Evolutionary conservation across 345 rosid species (phyloP).

Genomic region (Pistacia vera): DNA sequence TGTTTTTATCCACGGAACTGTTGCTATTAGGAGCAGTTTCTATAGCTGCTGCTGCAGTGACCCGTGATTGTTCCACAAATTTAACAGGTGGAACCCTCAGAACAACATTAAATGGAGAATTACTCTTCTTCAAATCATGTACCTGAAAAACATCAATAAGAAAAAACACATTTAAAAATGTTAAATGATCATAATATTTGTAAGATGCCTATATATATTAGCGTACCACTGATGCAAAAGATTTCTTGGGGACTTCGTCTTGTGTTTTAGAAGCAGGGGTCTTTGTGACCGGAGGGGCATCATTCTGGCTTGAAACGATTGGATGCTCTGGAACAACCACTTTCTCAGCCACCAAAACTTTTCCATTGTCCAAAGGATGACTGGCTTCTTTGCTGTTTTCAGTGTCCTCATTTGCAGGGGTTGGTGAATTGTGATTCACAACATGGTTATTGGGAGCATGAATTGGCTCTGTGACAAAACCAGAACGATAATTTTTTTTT

Average conservation of each 20-base stretch:
- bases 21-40: no score
- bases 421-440: background rate
- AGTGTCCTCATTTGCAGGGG: conserved; percentile 21
- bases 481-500: background rate
- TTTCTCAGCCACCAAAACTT: conserved; percentile 30
- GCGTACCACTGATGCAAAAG: conserved; percentile 69
- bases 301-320: conserved; percentile 18
- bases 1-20: no score
- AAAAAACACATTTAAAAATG: background rate
- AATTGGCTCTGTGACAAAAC: conserved; percentile 38
- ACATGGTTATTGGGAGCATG: conserved; percentile 18
- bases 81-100: conserved; percentile 15
- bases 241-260: conserved; percentile 51
- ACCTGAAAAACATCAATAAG: conserved; percentile 32
- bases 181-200: background rate
- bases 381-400: conserved; percentile 22
- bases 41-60: no score
- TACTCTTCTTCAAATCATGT: conserved; percentile 38
- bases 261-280: conserved; percentile 25
- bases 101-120: conserved; percentile 39
- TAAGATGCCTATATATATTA: background rate
- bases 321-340: conserved; percentile 24
- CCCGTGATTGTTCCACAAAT: no score
- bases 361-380: conserved; percentile 32
- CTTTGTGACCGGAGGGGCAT: conserved; percentile 21